phyloP scores from a whole-genome alignment of 352 stramenopile species.

The Globisporangium orthogonon region DNA sequence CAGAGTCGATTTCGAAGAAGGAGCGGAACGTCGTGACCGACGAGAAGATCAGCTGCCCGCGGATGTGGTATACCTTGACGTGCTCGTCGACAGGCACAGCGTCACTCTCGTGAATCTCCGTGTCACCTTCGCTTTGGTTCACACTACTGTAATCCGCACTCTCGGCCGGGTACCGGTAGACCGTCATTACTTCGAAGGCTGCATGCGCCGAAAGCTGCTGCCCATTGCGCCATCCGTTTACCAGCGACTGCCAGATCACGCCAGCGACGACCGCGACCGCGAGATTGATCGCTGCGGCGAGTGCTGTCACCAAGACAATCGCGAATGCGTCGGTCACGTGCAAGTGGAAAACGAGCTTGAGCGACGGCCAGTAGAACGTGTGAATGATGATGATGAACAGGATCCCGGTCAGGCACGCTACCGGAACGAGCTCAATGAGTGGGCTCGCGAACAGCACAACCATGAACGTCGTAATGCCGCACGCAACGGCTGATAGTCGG shows the following conservation, averaged over 20 bases:
- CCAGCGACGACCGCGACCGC: constrained; percentile 81
- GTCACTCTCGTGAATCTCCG: constrained; percentile 19
- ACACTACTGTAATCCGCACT: constrained; percentile 4
- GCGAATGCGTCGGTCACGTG: constrained; percentile 59
- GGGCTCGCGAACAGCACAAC: constrained; percentile 80
- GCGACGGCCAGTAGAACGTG: constrained; percentile 89
- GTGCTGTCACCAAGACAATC: constrained; percentile 81
- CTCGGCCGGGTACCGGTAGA: constrained; percentile 17
- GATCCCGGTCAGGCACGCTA: constrained; percentile 82
- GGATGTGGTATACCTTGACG: constrained; percentile 71
- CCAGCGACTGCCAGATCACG: constrained; percentile 78
- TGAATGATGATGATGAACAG: constrained; percentile 85
- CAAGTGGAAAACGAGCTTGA: constrained; percentile 73
- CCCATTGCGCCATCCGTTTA: constrained; percentile 78
- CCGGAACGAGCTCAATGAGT: constrained; percentile 80
- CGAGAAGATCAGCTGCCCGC: constrained; percentile 75
- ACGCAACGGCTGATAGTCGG: constrained; percentile 61
- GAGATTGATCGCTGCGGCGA: constrained; percentile 83
- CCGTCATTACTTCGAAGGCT: constrained; percentile 23
- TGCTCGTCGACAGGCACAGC: constrained; percentile 12
- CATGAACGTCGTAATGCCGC: constrained; percentile 58
- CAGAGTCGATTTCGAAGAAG: constrained; percentile 62
- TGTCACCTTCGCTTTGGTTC: constrained; percentile 27
- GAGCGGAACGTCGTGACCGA: constrained; percentile 71
- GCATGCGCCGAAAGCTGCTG: constrained; percentile 32